Percentiles rank a stretch among this genome's conserved stretches.
Evolutionary conservation across 306 rosid species (phyloP).

Genomic region (Alnus rubra): DNA sequence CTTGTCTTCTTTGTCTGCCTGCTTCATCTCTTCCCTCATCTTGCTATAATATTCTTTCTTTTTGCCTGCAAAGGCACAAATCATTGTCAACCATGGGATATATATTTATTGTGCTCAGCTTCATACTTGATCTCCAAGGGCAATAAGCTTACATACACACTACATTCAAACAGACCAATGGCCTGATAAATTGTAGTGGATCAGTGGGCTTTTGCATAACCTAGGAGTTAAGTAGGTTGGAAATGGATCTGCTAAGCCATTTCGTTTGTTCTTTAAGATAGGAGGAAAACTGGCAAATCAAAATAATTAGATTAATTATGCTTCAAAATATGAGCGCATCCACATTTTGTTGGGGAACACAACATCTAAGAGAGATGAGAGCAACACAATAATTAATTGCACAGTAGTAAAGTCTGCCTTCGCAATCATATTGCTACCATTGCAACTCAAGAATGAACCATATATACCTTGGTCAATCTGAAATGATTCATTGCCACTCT

Average conservation of each 20-base stretch:
- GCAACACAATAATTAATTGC: background rate
- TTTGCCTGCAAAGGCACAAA: constrained; percentile 45
- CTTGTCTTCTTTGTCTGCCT: constrained; percentile 82
- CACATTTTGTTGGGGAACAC: background rate
- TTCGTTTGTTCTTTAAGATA: background rate
- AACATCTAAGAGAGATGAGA: background rate
- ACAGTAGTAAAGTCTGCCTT: constrained; percentile 4
- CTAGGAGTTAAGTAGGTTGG: background rate
- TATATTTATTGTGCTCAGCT: background rate
- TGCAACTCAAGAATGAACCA: constrained; percentile 16
- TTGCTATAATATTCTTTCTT: constrained; percentile 66
- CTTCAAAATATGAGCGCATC: background rate
- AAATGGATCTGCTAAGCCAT: background rate
- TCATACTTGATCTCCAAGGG: background rate
- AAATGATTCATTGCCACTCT: constrained; percentile 36
- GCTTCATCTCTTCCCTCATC: constrained; percentile 72
- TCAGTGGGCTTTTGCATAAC: background rate
- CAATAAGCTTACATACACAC: background rate
- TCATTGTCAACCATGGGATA: background rate
- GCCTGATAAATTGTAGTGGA: background rate
- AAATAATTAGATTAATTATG: background rate
- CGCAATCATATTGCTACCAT: constrained; percentile 1
- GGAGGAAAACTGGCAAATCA: background rate
- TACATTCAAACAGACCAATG: background rate
- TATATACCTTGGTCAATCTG: constrained; percentile 65